Evolutionary conservation across 495 filamentous ascomycete genomes (phyloP).

Genomic region (Parmelia sp.): DNA sequence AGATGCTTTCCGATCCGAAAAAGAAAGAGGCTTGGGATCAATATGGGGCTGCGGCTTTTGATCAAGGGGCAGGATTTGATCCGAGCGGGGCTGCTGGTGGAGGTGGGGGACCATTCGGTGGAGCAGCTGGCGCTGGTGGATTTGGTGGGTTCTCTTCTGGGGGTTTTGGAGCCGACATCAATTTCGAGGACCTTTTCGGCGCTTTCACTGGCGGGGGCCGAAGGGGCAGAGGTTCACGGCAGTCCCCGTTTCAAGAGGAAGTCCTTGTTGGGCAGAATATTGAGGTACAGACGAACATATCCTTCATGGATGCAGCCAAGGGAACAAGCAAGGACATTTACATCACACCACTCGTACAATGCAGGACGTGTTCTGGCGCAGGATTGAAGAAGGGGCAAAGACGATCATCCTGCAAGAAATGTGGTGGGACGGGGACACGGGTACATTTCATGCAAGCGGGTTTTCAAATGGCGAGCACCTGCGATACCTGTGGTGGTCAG

Average conservation of each 20-base stretch:
- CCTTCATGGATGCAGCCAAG: conserved; percentile 94
- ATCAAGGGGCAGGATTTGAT: conserved; percentile 62
- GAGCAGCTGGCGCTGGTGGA: conserved; percentile 46
- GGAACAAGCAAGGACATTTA: conserved; percentile 71
- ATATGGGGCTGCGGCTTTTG: conserved; percentile 83
- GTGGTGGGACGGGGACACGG: conserved; percentile 77
- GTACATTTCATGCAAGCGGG: conserved; percentile 85
- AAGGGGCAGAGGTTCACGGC: conserved; percentile 48
- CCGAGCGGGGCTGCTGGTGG: conserved; percentile 60
- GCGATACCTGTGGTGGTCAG: conserved; percentile 67
- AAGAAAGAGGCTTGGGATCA: conserved; percentile 89
- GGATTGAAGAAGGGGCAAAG: conserved; percentile 78
- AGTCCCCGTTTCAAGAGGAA: conserved; percentile 63
- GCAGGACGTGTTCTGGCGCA: conserved; percentile 72
- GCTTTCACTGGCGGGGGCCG: conserved; percentile 68
- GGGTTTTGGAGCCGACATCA: conserved; percentile 71
- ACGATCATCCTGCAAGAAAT: conserved; percentile 65
- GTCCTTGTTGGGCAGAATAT: conserved; percentile 86
- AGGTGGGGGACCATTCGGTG: conserved; percentile 46
- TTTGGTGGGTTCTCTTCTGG: conserved; percentile 46
- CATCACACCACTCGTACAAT: conserved; percentile 69
- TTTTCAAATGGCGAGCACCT: conserved; percentile 93
- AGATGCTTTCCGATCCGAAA: conserved; percentile 81
- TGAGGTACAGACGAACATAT: conserved; percentile 83
- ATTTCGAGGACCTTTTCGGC: conserved; percentile 91